Percentiles rank a stretch among this genome's conserved stretches.
Evolutionary conservation across 2,329 filamentous ascomycete species (phyloP).

Genomic region (Aspergillus brunneoviolaceus): DNA sequence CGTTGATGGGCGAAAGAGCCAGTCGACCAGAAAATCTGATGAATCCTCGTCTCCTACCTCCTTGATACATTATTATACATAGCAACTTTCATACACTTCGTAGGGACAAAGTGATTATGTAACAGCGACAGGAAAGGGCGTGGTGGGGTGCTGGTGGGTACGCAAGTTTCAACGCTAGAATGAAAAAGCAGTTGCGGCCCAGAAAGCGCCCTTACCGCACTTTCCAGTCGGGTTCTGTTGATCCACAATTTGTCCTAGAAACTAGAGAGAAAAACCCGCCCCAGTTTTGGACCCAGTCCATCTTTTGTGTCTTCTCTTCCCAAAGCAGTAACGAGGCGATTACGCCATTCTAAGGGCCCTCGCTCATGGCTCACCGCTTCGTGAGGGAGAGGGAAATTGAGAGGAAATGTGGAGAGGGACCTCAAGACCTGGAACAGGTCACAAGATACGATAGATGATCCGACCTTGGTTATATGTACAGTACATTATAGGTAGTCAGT

Average conservation of each 20-base stretch:
- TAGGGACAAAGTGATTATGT: neutral
- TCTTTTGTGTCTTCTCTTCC: neutral
- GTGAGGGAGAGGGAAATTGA: neutral
- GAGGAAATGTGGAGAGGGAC: too few relatives aligned
- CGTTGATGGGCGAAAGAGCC: too few relatives aligned
- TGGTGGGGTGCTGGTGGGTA: too few relatives aligned
- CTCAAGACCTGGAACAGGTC: neutral
- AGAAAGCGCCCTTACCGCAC: neutral
- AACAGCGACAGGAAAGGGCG: neutral
- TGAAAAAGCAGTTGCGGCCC: neutral
- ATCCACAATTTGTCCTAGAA: neutral
- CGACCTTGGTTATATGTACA: neutral
- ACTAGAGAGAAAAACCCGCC: neutral
- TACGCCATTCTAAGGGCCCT: conserved; percentile 2
- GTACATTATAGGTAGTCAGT: too few relatives aligned
- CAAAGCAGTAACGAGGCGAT: neutral
- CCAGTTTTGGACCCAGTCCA: neutral
- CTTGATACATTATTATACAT: too few relatives aligned
- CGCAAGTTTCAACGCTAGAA: neutral
- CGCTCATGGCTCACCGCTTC: conserved; percentile 8
- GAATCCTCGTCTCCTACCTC: too few relatives aligned
- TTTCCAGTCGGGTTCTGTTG: neutral
- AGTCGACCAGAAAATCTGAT: too few relatives aligned
- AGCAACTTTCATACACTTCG: too few relatives aligned
- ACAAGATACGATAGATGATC: neutral